Evolutionary conservation across 2,329 filamentous ascomycete genomes (phyloP).

Genomic region (Orbilia ellipsospora): DNA sequence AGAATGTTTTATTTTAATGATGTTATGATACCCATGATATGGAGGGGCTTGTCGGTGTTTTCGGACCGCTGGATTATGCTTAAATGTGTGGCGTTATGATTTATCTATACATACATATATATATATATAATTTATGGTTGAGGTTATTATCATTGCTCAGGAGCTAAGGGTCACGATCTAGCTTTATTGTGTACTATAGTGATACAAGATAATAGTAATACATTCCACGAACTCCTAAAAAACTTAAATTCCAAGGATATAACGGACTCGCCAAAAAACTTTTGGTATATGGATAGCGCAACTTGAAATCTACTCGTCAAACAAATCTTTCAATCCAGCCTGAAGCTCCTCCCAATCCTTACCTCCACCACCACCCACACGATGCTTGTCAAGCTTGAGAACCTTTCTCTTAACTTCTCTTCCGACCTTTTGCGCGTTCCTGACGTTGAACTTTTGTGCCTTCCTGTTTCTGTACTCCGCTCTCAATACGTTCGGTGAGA

Average conservation of each 20-base stretch:
- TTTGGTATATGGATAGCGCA: slow-evolving; percentile 5
- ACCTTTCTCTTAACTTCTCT: slow-evolving; percentile 78
- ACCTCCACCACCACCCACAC: slow-evolving; percentile 64
- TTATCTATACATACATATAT: neutral
- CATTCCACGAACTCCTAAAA: slow-evolving; percentile 46
- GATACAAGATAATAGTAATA: slow-evolving; percentile 49
- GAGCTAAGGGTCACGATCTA: slow-evolving; percentile 6
- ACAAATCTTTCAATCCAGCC: slow-evolving; percentile 44
- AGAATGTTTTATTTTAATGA: neutral
- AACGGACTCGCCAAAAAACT: slow-evolving; percentile 33
- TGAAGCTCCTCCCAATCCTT: slow-evolving; percentile 59
- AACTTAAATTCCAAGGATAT: neutral
- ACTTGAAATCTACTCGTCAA: slow-evolving; percentile 28
- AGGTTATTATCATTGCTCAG: neutral
- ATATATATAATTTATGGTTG: neutral
- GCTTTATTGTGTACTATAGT: slow-evolving; percentile 16
- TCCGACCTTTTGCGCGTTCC: slow-evolving; percentile 79
- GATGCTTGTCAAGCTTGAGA: slow-evolving; percentile 77
- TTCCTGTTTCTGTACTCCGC: slow-evolving; percentile 80
- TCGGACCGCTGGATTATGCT: neutral
- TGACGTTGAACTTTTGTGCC: slow-evolving; percentile 79
- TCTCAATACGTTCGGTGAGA: slow-evolving; percentile 93
- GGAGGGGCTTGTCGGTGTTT: neutral
- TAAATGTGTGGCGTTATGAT: neutral
- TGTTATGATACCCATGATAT: slow-evolving; percentile 19